Evolutionary conservation across 2,329 filamentous ascomycete species (phyloP).

Genomic region (Aspergillus pseudotamarii): DNA sequence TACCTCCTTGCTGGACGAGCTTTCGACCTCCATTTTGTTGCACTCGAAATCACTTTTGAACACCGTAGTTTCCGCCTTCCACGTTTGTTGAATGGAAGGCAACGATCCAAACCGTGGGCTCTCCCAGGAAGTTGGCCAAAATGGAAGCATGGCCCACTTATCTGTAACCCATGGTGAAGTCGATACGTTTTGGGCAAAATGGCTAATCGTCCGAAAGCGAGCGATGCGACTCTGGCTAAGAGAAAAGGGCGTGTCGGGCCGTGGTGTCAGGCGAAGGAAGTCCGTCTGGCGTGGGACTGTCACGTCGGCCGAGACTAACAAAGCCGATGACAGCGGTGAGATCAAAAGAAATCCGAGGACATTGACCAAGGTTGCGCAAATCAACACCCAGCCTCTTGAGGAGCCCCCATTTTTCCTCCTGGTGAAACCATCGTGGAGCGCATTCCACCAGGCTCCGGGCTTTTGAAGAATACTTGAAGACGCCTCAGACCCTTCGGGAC

Average conservation of each 20-base stretch:
- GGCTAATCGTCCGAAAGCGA: constrained; percentile 3
- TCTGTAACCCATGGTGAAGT: constrained; percentile 5
- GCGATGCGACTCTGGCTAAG: background rate
- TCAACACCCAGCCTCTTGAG: background rate
- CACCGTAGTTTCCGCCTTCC: constrained; percentile 1
- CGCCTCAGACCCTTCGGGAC: background rate
- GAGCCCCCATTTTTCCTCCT: background rate
- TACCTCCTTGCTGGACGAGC: background rate
- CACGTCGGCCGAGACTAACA: background rate
- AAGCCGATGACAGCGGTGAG: background rate
- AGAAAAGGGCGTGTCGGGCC: background rate
- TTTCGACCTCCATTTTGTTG: background rate
- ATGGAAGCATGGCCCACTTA: constrained; percentile 1
- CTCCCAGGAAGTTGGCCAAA: constrained; percentile 2
- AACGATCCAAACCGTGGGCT: background rate
- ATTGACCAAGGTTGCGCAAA: constrained; percentile 2
- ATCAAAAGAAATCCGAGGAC: constrained; percentile 2
- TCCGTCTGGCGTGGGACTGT: background rate
- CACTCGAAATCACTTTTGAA: background rate
- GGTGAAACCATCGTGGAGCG: background rate
- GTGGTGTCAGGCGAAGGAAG: constrained; percentile 1
- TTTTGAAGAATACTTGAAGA: constrained; percentile 2
- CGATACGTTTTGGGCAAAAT: background rate
- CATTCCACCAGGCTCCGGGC: constrained; percentile 3
- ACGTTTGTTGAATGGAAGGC: background rate